Conservation (phyloP, 2,329 filamentous ascomycete genomes). For the Diaporthe vexans region DNA sequence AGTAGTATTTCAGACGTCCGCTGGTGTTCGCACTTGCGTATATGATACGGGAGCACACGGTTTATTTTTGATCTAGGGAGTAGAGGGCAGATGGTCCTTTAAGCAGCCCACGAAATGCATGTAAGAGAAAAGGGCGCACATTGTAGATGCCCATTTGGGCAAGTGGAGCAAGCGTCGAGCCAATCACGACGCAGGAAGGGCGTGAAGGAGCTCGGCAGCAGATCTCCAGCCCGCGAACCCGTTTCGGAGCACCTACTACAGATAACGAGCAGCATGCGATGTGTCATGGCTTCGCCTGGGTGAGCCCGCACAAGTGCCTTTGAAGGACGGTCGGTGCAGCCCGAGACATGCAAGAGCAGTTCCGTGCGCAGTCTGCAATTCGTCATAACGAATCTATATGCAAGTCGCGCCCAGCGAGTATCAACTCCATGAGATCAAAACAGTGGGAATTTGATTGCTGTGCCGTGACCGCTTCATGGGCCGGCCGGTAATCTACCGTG, state of each 20-base stretch:
- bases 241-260: neutral
- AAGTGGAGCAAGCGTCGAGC: neutral
- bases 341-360: too few relatives aligned
- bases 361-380: neutral
- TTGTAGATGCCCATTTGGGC: neutral
- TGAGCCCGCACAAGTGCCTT: neutral
- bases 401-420: neutral
- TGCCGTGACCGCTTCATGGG: conserved; percentile 23
- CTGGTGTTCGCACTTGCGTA: neutral
- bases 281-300: neutral
- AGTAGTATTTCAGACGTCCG: neutral
- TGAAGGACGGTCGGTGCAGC: too few relatives aligned
- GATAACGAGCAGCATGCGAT: neutral
- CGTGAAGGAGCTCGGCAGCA: neutral
- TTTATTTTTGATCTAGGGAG: neutral
- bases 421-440: neutral
- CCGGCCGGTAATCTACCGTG: conserved; percentile 17
- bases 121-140: conserved; percentile 18
- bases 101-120: conserved; percentile 15
- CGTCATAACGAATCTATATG: neutral
- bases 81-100: neutral
- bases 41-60: neutral
- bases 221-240: neutral
- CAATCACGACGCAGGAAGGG: conserved; percentile 13
- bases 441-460: conserved; percentile 23